phyloP scores from a whole-genome alignment of 163 green algal genomes.

The Chlorella variabilis region DNA sequence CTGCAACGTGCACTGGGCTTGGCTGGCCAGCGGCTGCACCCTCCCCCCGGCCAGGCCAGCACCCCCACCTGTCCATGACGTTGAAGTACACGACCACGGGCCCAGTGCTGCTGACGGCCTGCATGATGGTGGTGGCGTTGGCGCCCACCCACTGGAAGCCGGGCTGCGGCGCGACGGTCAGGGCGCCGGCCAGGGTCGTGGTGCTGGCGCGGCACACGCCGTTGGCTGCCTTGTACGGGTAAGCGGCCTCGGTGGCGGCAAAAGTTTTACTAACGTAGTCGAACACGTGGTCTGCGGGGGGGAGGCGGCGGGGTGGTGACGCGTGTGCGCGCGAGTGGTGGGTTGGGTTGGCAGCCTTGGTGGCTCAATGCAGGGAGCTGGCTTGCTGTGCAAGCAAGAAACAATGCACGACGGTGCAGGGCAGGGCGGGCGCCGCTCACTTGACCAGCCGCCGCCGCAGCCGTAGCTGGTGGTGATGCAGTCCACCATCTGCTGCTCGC shows the following conservation, averaged over 20 bases:
- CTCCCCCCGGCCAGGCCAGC: too few relatives aligned
- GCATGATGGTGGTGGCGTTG: not conserved
- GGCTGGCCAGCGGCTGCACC: too few relatives aligned
- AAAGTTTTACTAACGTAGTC: not conserved
- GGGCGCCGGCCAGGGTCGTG: not conserved
- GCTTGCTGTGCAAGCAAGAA: too few relatives aligned
- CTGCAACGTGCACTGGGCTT: not conserved
- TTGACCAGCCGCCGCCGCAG: slow-evolving; percentile 30
- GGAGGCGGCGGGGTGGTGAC: too few relatives aligned
- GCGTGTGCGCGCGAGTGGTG: too few relatives aligned
- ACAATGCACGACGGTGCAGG: too few relatives aligned
- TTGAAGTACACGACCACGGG: not conserved
- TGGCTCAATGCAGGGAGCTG: not conserved
- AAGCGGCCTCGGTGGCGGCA: not conserved
- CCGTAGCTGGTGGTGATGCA: slow-evolving; percentile 1
- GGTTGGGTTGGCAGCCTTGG: too few relatives aligned
- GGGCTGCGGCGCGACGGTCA: not conserved
- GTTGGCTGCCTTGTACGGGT: not conserved
- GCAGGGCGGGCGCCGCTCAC: not conserved
- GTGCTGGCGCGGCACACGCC: not conserved
- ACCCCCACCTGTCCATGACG: not conserved
- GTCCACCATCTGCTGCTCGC: slow-evolving; percentile 39
- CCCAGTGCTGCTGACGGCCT: not conserved
- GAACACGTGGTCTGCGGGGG: not conserved
- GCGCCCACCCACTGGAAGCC: not conserved